Evolutionary conservation across 768 basidiomycete species (phyloP).

Genomic region (Pleurotus tuoliensis): DNA sequence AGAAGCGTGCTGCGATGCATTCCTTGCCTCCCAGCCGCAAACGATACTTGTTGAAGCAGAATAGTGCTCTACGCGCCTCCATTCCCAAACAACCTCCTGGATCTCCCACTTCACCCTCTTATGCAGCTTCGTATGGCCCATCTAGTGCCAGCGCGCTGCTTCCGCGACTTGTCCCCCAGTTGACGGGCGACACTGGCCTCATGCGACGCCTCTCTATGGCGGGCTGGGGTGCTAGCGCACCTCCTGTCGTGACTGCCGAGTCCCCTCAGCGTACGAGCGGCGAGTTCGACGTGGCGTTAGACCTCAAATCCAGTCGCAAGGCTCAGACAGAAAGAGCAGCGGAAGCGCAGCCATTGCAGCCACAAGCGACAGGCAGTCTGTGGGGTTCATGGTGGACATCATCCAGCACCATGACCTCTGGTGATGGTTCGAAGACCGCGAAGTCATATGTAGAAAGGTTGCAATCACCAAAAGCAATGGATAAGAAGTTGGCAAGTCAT

Average conservation of each 20-base stretch:
- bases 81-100: slow-evolving; percentile 21
- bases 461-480: slow-evolving; percentile 46
- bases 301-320: slow-evolving; percentile 20
- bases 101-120: slow-evolving; percentile 27
- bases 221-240: slow-evolving; percentile 50
- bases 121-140: slow-evolving; percentile 55
- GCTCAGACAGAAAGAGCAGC: slow-evolving; percentile 24
- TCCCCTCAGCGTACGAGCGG: slow-evolving; percentile 30
- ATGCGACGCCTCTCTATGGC: slow-evolving; percentile 66
- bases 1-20: slow-evolving; percentile 60
- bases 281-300: slow-evolving; percentile 27
- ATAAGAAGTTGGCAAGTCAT: slow-evolving; percentile 67
- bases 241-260: slow-evolving; percentile 28
- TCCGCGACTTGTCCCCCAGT: slow-evolving; percentile 66
- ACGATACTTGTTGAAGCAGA: slow-evolving; percentile 60
- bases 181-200: slow-evolving; percentile 67
- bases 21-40: slow-evolving; percentile 60
- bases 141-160: slow-evolving; percentile 53
- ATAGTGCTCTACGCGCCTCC: slow-evolving; percentile 34
- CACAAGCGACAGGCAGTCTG: slow-evolving; percentile 71
- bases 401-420: slow-evolving; percentile 50
- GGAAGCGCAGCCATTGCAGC: slow-evolving; percentile 39
- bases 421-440: slow-evolving; percentile 43
- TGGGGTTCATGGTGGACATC: slow-evolving; percentile 77
- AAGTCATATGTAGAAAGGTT: slow-evolving; percentile 64